Evolutionary conservation across 371 early-diverging fungal species (phyloP), one percentile per base, ranked within the genome.

Genomic region (Lichtheimia ramosa): DNA sequence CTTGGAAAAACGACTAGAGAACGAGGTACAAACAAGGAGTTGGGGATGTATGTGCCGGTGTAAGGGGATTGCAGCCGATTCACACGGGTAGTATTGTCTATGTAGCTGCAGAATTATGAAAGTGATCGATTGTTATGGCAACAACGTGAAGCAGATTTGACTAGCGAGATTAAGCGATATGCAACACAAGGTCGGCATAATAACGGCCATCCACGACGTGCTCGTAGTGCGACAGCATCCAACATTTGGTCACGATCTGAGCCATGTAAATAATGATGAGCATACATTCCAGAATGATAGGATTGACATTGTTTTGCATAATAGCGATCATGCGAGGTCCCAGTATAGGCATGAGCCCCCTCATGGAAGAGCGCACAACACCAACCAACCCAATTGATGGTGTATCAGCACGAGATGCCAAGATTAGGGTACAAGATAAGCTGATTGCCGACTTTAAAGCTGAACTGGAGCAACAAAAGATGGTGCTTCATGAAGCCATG

Each of bases 371-470:
- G 14, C 51, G 57, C 43, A 41, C 39, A 28, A 21, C 18, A 18
- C 7, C 34, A 8, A 5, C 34, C 34, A 34, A 25, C 2, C 25
- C 58, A 20, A 54, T 48, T 24, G 58, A 58, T 20, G 50, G 58
- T 23, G 40, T 58, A 25, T 27, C 60, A 14, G 48, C 52, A 13
- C 54, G 51, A 7, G 65, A 71, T 23, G 56, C 55, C 55, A 70
- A 70, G 39, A 66, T 66, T 61, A 56, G 71, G 52, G 62, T 73
- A 28, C 71, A 74, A 59, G 68, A 70, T 27, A 65, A 68, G 48
- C 48, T 70, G 41, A 63, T 75, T 24, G 53, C 54, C 34, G 68
- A 71, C 40, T 48, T 69, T 15, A 69, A 64, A 21, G 53, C 51
- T 13, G 65, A 75, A 48, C 25, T 75, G 10, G 65, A 70, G 25